phyloP scores from a whole-genome alignment of 345 rosid species.

The Gossypium turneri region DNA sequence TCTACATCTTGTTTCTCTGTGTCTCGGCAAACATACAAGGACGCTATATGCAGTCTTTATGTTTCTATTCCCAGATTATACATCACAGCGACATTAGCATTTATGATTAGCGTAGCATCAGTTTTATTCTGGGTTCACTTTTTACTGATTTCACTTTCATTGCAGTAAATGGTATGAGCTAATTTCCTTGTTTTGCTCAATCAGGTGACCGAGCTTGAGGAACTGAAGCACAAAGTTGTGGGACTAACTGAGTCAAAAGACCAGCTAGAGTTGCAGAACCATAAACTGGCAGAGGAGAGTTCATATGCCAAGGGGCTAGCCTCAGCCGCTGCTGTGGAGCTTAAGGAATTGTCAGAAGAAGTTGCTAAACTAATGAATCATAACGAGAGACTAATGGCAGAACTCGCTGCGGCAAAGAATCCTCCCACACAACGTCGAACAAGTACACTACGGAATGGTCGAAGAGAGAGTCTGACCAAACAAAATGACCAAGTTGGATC shows the following conservation, averaged over 20 bases:
- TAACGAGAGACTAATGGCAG: conserved; percentile 75
- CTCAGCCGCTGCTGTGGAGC: conserved; percentile 99
- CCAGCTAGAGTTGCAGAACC: conserved; percentile 64
- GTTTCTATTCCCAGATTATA: not conserved
- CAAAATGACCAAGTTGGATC: conserved; percentile 63
- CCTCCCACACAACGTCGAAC: conserved; percentile 56
- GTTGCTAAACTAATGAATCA: conserved; percentile 94
- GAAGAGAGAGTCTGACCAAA: conserved; percentile 52
- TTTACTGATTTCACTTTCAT: conserved; percentile 2
- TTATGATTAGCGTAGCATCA: not conserved
- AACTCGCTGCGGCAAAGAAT: conserved; percentile 56
- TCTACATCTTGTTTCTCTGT: not conserved
- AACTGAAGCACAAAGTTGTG: conserved; percentile 57
- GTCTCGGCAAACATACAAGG: not conserved
- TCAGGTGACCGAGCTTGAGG: conserved; percentile 71
- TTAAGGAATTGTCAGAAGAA: conserved; percentile 95
- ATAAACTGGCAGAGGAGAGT: conserved; percentile 87
- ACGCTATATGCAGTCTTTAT: not conserved
- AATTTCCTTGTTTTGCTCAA: conserved; percentile 12
- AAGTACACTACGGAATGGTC: conserved; percentile 59
- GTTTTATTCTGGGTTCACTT: not conserved
- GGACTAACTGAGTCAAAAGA: conserved; percentile 61
- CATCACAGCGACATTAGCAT: not conserved
- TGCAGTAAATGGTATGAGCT: conserved; percentile 9
- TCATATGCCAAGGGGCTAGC: conserved; percentile 97